Base-by-base conservation (phyloP, 805 yeast genomes). In the Myxozyma sirexii region DNA sequence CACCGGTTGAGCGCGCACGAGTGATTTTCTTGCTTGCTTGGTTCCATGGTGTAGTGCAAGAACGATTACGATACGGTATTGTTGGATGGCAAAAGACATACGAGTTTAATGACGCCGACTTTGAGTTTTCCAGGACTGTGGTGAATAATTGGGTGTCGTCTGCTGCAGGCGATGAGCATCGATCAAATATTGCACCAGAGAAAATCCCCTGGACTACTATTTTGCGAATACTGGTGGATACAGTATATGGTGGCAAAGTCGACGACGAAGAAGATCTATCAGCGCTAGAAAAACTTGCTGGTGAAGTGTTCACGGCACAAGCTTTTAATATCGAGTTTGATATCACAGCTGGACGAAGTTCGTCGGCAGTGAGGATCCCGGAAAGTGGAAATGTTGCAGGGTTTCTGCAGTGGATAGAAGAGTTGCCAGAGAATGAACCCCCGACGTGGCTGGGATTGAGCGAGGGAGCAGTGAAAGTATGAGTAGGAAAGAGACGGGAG, bases 21-120 rank as follows among this genome's bases (percentile, higher is more conserved):
- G 66, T 86, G 2, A 77, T 74, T 60, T 83, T 86, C 64, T 70
- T 86, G 27, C 64, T 88, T 4, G 77, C 83, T 0, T 89, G 96
- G 96, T 80, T 81, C 62, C 96, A 89, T 69, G 79, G 88, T 0
- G 69, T 87, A 0, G 68, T 90, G 2, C 78, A 78, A 37, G 90
- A 84, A 60, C 72, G 89, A 54, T 70, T 82, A 51, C 76, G 87
- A 48, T 86, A 79, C 63, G 79, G 77, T 0, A 90, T 93, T 0
- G 69, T 81, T 1, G 89, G 93, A 1, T 88, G 88, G 73, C 66
- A 74, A 0, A 80, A 81, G 64, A 68, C 65, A 8, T 86, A 89
- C 68, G 96, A 88, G 60, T 82, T 91, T 67, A 88, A 82, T 69
- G 89, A 88, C 57, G 73, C 84, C n/a, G 97, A 92, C 69, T 79